Evolutionary conservation across 495 filamentous ascomycete species (phyloP).

Genomic region (Penicillium steckii): DNA sequence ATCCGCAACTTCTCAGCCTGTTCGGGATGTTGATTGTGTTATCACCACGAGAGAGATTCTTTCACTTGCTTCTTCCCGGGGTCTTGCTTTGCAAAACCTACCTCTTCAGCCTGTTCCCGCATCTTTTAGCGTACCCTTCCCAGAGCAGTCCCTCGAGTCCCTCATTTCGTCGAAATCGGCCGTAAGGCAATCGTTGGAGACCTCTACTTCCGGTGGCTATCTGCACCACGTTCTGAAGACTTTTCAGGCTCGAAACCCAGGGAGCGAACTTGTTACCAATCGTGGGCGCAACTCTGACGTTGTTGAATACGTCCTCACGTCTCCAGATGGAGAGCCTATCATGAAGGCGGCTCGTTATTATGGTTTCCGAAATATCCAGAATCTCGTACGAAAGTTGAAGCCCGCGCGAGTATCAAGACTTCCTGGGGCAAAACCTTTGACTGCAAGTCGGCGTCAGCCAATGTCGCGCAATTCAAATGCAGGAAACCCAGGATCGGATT

Average conservation of each 20-base stretch:
- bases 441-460: slow-evolving; percentile 43
- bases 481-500: slow-evolving; percentile 54
- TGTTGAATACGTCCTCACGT: slow-evolving; percentile 70
- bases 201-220: slow-evolving; percentile 87
- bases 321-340: slow-evolving; percentile 52
- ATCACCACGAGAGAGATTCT: slow-evolving; percentile 93
- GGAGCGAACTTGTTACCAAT: slow-evolving; percentile 62
- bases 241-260: slow-evolving; percentile 66
- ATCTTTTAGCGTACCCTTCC: slow-evolving; percentile 51
- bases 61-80: slow-evolving; percentile 76
- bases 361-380: slow-evolving; percentile 97
- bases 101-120: slow-evolving; percentile 52
- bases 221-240: slow-evolving; percentile 74
- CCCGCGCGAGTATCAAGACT: slow-evolving; percentile 72
- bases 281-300: slow-evolving; percentile 89
- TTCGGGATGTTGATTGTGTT: slow-evolving; percentile 94
- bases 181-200: slow-evolving; percentile 31
- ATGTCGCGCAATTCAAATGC: slow-evolving; percentile 31
- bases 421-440: slow-evolving; percentile 60
- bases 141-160: slow-evolving; percentile 62
- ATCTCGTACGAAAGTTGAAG: slow-evolving; percentile 85
- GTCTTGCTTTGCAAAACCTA: slow-evolving; percentile 68
- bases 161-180: slow-evolving; percentile 60
- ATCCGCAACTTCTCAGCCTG: slow-evolving; percentile 44
- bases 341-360: slow-evolving; percentile 89